Conservation (phyloP, 192 early-diverging fungal genomes). For the Pecoramyces ruminantium region DNA sequence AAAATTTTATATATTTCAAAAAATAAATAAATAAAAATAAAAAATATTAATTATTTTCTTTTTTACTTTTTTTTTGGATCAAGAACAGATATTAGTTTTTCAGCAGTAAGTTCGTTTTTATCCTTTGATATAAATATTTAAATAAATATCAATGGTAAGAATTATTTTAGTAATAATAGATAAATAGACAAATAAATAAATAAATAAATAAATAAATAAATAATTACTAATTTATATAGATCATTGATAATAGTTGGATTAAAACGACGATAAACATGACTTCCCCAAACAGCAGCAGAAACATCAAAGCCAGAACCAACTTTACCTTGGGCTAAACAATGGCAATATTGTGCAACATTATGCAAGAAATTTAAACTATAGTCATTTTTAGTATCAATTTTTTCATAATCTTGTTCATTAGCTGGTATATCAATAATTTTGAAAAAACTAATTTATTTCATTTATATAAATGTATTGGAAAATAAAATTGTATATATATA, state of each 20-base stretch:
- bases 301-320: conserved; percentile 96
- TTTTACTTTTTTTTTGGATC: conserved; percentile 12
- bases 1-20: too few species aligned
- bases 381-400: neutral
- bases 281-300: conserved; percentile 77
- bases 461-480: too few species aligned
- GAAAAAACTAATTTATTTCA: conserved; percentile 23
- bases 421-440: conserved; percentile 13
- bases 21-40: too few species aligned
- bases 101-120: conserved; percentile 10
- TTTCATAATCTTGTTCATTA: conserved; percentile 1
- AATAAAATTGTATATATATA: too few species aligned
- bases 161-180: too few species aligned
- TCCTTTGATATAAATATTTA: too few species aligned
- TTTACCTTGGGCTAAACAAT: conserved; percentile 97
- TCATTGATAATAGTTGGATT: conserved; percentile 38
- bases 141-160: too few species aligned
- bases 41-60: too few species aligned
- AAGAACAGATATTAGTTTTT: conserved; percentile 12
- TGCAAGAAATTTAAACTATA: conserved; percentile 36
- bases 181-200: too few species aligned
- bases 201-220: neutral
- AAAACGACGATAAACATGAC: conserved; percentile 74
- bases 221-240: neutral
- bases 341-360: conserved; percentile 74